Conservation (phyloP, 768 basidiomycete species). For the Boletus huronensis region DNA sequence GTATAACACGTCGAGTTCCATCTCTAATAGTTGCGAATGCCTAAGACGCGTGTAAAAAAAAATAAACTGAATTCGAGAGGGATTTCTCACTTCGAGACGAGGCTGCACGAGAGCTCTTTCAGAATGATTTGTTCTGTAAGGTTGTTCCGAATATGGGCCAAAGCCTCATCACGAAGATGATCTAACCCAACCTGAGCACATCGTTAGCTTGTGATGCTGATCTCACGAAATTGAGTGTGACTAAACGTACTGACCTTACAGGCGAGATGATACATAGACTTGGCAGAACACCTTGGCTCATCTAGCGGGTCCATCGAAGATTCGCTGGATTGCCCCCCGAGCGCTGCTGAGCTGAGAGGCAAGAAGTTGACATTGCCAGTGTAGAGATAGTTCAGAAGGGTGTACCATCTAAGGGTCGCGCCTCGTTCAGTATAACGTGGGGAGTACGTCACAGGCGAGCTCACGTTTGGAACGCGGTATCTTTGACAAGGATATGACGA, state of each 20-base stretch:
- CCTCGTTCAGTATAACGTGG: background rate
- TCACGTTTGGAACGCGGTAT: conserved; percentile 27
- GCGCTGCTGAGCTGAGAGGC: conserved; percentile 26
- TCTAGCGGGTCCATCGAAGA: background rate
- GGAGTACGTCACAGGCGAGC: background rate
- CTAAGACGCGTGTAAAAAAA: conserved; percentile 1
- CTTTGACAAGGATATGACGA: conserved; percentile 22
- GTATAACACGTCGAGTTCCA: conserved; percentile 25
- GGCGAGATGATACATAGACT: conserved; percentile 44
- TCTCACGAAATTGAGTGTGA: too few relatives aligned
- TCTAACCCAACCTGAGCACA: conserved; percentile 20
- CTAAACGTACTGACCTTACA: conserved; percentile 28
- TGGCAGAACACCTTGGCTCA: conserved; percentile 34
- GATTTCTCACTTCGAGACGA: conserved; percentile 15
- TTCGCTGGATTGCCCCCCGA: background rate
- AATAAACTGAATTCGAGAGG: background rate
- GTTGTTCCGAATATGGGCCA: conserved; percentile 14
- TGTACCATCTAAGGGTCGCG: conserved; percentile 31
- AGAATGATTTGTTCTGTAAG: conserved; percentile 24
- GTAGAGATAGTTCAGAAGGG: conserved; percentile 39
- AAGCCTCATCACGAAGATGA: conserved; percentile 14
- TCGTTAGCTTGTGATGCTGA: background rate
- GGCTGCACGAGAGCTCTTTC: conserved; percentile 19
- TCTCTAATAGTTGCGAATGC: conserved; percentile 15
- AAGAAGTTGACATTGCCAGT: conserved; percentile 33